These are phyloP conservation scores for Tetrahymena malaccensis DNA, from an alignment of 73 alveolate genomes.

Conservation along the genomic window DNA sequence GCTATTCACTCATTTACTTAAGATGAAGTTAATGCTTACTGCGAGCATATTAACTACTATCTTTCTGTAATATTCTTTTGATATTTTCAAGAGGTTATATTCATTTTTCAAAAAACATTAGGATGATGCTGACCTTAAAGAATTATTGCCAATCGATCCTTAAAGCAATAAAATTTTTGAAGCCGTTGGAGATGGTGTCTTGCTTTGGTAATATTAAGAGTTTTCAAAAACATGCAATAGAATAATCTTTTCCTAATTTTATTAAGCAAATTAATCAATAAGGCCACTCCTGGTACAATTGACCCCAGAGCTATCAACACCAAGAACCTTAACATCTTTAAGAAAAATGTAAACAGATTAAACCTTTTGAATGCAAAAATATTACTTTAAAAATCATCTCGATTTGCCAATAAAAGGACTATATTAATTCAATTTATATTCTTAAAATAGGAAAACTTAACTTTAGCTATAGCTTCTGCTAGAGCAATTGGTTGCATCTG, in stretches of 20 bases:
- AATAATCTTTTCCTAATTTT: background rate
- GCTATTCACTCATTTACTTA: conserved; percentile 17
- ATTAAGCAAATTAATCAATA: conserved; percentile 68
- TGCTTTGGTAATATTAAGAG: conserved; percentile 34
- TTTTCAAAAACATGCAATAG: background rate
- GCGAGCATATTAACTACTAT: conserved; percentile 37
- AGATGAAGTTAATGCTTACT: conserved; percentile 20
- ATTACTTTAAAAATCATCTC: background rate
- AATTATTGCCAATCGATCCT: conserved; percentile 83
- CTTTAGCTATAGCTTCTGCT: conserved; percentile 85
- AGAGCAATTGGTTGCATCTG: conserved; percentile 82
- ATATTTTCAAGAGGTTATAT: background rate
- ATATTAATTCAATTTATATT: background rate
- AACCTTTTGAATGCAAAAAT: background rate
- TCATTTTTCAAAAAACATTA: conserved; percentile 19
- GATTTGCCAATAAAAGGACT: background rate
- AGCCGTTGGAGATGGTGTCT: conserved; percentile 75
- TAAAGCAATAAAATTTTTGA: conserved; percentile 76
- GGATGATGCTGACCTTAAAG: conserved; percentile 71
- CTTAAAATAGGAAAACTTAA: conserved; percentile 50
- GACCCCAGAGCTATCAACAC: conserved; percentile 82
- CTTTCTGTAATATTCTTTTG: background rate
- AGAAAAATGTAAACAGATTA: conserved; percentile 52
- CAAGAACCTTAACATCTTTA: conserved; percentile 71
- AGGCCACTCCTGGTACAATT: conserved; percentile 75